Evolutionary conservation across 768 basidiomycete species (phyloP).

Genomic region (Scleroderma bovista): DNA sequence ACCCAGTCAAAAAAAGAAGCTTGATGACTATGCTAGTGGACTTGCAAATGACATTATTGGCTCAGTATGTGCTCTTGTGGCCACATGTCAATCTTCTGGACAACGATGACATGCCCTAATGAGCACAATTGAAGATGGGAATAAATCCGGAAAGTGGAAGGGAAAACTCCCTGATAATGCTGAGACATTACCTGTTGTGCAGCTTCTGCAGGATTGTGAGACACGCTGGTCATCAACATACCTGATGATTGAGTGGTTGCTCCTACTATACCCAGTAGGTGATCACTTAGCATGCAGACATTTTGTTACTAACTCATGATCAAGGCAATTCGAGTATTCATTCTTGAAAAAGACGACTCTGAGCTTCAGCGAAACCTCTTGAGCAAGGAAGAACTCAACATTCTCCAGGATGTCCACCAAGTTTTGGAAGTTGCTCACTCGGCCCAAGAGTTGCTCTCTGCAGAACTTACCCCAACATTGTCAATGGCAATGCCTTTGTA

Average conservation of each 20-base stretch:
- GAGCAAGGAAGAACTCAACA: slow-evolving; percentile 4
- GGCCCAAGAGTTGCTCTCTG: slow-evolving; percentile 31
- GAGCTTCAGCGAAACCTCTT: background rate
- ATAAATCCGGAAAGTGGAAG: background rate
- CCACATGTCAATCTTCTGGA: slow-evolving; percentile 12
- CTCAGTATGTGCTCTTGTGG: slow-evolving; percentile 1
- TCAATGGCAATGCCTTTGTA: slow-evolving; percentile 28
- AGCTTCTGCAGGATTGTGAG: slow-evolving; percentile 12
- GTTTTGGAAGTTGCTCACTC: slow-evolving; percentile 24
- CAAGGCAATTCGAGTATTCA: slow-evolving; percentile 4
- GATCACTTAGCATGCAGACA: slow-evolving; percentile 16
- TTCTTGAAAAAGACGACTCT: background rate
- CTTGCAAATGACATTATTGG: background rate
- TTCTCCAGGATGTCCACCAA: slow-evolving; percentile 22
- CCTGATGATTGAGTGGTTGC: too few species aligned
- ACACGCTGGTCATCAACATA: slow-evolving; percentile 23
- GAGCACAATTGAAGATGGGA: background rate
- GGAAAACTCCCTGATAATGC: background rate
- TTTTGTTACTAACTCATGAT: background rate
- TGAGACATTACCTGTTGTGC: background rate
- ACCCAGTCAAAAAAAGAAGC: too few species aligned
- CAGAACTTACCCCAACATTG: slow-evolving; percentile 30
- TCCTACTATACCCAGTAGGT: too few species aligned
- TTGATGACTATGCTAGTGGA: too few species aligned
- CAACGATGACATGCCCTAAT: slow-evolving; percentile 9